Base-by-base conservation (phyloP, 2,329 filamentous ascomycete genomes). In the Sclerotinia minor region DNA sequence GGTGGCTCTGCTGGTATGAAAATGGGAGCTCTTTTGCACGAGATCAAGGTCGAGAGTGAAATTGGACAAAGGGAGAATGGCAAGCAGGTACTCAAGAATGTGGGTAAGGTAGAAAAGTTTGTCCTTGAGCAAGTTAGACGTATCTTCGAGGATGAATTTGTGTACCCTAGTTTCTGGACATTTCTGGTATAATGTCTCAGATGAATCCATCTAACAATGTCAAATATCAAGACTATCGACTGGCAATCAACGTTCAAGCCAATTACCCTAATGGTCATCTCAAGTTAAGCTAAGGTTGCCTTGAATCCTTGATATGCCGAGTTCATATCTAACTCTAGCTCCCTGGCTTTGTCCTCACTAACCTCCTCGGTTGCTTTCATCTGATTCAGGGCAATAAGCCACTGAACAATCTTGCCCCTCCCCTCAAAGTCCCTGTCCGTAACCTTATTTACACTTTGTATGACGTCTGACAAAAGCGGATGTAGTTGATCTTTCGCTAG, bases 91-190 rank as follows among this genome's bases (percentile, higher is more conserved):
- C 81, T 99, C 69, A 98, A 97, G 83, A 99, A 99, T 78, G 94
- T 99, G 61, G 94, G 95, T 69, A 99, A 99, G 83, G 95, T 99
- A 68, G 95, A 99, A 81, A 91, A 92, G 75, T 99, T 99, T 78
- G 92, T 99, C 67, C 83, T 99, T 69, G 94, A 98, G 78, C 94
- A 98, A 80, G 95, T 99, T 70, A 88, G 94, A 77, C 87, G 93
- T 76, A 98, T 99, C 74, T 98, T 99, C 76, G 95, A 99, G 80
- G 95, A 98, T 77, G 95, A 99, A 79, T 95, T 98, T 80, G 94
- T 98, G 70, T 98, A 96, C 80, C 95, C 95, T 55, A 97, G 94
- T 79, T 98, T 96, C 79, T 98, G 94, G 94, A 98, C 94, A 0
- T 97, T 98, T 79, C 81, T 99, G 74, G 89, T 98, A 55, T 97